Conservation (phyloP, 805 yeast species). For the Ascoidea asiatica region DNA sequence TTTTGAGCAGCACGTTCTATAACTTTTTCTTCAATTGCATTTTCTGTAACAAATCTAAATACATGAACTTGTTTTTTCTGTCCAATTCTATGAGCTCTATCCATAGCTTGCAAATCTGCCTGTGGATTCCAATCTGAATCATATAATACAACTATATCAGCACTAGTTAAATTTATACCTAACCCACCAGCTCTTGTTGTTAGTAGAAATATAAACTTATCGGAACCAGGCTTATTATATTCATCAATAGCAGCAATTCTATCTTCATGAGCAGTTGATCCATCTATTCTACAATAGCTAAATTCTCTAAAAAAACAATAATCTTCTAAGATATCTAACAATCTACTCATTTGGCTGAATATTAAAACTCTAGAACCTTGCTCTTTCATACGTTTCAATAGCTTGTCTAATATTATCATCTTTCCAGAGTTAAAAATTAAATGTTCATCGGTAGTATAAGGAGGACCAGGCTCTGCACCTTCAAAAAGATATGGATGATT, state of each 20-base stretch:
- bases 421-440: conserved; percentile 61
- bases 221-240: conserved; percentile 60
- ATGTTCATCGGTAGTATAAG: conserved; percentile 77
- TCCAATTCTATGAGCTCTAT: conserved; percentile 80
- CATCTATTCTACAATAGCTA: conserved; percentile 71
- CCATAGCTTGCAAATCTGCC: conserved; percentile 84
- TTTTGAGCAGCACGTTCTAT: conserved; percentile 74
- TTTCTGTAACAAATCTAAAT: conserved; percentile 64
- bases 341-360: conserved; percentile 74
- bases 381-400: conserved; percentile 43
- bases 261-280: conserved; percentile 70
- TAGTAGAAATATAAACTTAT: conserved; percentile 59
- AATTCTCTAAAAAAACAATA: conserved; percentile 58
- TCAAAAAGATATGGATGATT: conserved; percentile 77
- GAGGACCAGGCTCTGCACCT: conserved; percentile 88
- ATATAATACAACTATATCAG: conserved; percentile 60
- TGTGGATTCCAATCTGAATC: conserved; percentile 89
- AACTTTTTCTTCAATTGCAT: conserved; percentile 75
- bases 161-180: conserved; percentile 73
- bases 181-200: conserved; percentile 88
- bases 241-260: conserved; percentile 68
- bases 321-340: conserved; percentile 71
- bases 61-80: conserved; percentile 77
- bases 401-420: conserved; percentile 55
- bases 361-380: conserved; percentile 72